phyloP scores from a whole-genome alignment of 805 yeast genomes.

The Candida awuae region DNA sequence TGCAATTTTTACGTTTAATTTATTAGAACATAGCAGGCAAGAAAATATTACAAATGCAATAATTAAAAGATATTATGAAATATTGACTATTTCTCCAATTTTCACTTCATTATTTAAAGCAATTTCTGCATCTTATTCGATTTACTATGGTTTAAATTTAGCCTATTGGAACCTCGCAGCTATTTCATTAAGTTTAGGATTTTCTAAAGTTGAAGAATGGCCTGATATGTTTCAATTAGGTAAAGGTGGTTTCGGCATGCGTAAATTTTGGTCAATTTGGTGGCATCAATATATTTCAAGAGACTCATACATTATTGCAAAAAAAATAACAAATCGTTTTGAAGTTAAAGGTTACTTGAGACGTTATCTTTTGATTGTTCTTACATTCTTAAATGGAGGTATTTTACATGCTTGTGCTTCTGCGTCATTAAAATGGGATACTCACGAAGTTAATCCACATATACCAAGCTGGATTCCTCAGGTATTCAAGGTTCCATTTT shows the following conservation, averaged over 20 bases:
- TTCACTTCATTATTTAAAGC: background rate
- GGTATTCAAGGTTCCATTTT: no score
- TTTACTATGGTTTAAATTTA: slow-evolving; percentile 9
- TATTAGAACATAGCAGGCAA: background rate
- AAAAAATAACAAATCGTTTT: background rate
- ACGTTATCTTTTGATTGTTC: background rate
- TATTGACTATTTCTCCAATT: background rate
- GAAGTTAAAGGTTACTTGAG: background rate
- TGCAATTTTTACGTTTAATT: background rate
- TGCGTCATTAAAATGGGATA: background rate
- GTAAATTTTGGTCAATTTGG: slow-evolving; percentile 11
- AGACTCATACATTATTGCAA: slow-evolving; percentile 5
- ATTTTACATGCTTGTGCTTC: slow-evolving; percentile 2
- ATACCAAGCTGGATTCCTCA: no score
- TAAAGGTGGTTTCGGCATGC: slow-evolving; percentile 2
- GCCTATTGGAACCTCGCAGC: slow-evolving; percentile 7
- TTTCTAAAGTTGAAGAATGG: slow-evolving; percentile 9
- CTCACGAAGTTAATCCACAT: background rate
- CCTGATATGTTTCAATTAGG: slow-evolving; percentile 10
- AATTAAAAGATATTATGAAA: background rate
- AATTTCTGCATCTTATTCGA: background rate
- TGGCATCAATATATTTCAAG: slow-evolving; percentile 14
- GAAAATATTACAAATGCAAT: background rate
- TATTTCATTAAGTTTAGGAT: slow-evolving; percentile 1
- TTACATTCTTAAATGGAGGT: slow-evolving; percentile 4